Evolutionary conservation across 1,284 basidiomycete species (phyloP), one percentile per base, ranked within the genome.

Genomic region (Ustilago nuda): DNA sequence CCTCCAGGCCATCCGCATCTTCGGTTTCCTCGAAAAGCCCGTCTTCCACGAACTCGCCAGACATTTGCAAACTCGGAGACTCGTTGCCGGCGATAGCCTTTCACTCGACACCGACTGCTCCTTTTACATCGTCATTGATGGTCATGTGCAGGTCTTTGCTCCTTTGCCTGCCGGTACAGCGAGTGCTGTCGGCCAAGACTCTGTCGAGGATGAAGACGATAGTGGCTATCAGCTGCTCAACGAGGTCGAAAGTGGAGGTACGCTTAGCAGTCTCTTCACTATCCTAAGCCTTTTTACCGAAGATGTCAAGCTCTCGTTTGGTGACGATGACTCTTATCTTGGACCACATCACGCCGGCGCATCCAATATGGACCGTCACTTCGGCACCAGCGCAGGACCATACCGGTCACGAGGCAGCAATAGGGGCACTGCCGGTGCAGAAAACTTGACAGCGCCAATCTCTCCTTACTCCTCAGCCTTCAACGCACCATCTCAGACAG

Each of bases 241-340:
- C 73, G 83, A 85, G 45, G 84, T 85, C 48, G 76, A 79, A 61
- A 83, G 76, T 48, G 84, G 83, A 55, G 83, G 96, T 11, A 99
- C 95, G 0, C 88, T 98, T 15, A 96, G 94, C 45, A 96, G 94
- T 81, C 89, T 98, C 45, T 98, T 99, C 87, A 98, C 94, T 13
- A 99, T 99, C 83, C 89, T 99, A 59, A 93, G 88, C 66, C 89
- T 99, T 54, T 99, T 99, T 87, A 99, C 97, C 1, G 96, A 99
- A 86, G 93, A 98, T 83, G 92, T 99, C 81, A 92, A 95, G 86
- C 91, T 98, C 79, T 92, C 93, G 7, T 80, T 83, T 36, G 76
- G 72, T 19, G 76, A 81, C 15, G 61, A 73, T 6, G 74, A 72
- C 15, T n/a, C 66, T 52, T 61, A 66, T 30, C 51, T 56, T n/a